These are phyloP conservation scores for Tothia fuscella DNA, from an alignment of 2,329 filamentous ascomycete species.

Conservation along the genomic window DNA sequence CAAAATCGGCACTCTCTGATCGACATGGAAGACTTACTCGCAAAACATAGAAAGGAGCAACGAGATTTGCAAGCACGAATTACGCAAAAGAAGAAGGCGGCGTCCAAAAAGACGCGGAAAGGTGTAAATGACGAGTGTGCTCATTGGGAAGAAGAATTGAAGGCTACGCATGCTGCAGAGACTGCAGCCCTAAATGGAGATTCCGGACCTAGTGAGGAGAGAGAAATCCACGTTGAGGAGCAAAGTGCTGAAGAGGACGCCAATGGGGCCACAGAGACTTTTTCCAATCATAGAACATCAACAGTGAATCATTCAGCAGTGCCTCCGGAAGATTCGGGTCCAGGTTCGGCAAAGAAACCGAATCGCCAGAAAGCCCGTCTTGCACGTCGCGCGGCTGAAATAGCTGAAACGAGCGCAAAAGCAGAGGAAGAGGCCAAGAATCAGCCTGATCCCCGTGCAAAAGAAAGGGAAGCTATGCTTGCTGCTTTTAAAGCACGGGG, in stretches of 20 bases:
- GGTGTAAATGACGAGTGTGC: constrained; percentile 51
- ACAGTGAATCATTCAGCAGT: background rate
- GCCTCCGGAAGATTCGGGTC: background rate
- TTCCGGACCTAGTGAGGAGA: constrained; percentile 11
- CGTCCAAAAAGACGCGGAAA: constrained; percentile 66
- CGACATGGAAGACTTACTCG: constrained; percentile 60
- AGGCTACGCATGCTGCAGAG: constrained; percentile 42
- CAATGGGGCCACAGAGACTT: background rate
- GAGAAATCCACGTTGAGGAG: background rate
- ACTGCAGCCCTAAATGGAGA: constrained; percentile 33
- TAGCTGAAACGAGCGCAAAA: constrained; percentile 53
- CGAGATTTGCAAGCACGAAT: constrained; percentile 74
- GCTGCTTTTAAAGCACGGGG: constrained; percentile 49
- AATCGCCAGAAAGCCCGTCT: constrained; percentile 88
- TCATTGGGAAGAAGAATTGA: constrained; percentile 42
- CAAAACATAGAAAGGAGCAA: constrained; percentile 77
- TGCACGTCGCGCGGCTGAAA: constrained; percentile 77
- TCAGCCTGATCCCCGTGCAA: constrained; percentile 26
- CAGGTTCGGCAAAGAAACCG: constrained; percentile 36
- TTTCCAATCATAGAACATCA: background rate
- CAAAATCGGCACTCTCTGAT: too few species aligned
- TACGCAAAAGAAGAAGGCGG: constrained; percentile 93
- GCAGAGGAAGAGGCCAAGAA: constrained; percentile 61
- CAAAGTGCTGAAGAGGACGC: background rate
- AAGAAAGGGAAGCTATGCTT: constrained; percentile 48